Evolutionary conservation across 176 grass and related monocot genomes (phyloP), one percentile per base, ranked within the genome.

Genomic region (Phragmites australis): DNA sequence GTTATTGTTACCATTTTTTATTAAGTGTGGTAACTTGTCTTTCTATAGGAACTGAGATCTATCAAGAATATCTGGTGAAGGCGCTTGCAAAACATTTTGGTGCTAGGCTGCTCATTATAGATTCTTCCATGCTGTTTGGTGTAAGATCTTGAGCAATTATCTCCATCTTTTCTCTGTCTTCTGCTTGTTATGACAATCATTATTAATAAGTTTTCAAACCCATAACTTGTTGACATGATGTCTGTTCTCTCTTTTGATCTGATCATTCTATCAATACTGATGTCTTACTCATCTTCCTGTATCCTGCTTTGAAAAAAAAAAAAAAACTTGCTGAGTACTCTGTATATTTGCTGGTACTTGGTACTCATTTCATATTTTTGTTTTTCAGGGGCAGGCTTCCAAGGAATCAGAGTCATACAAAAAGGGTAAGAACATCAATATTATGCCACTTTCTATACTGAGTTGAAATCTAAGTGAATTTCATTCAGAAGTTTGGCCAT

Each of bases 1-100:
- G 52, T 42, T 56, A 68, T 60, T 37, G 9, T 16, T 70, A 31
- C 10, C 44, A 49, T 49, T 72, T 80, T 52, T 44, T 58, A 43
- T 46, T 64, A 82, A 88, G 32, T 32, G 2, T 1, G 0, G 15
- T 63, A 46, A 71, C 23, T 23, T 71, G 79, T 81, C 42, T 80
- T 25, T 97, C 37, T 87, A 42, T 76, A 98, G 96, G 96, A 85
- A 89, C 90, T 89, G 96, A 98, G 47, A 98, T 95, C 72, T 98
- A 91, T 85, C 92, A 95, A 90, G 92, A 98, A 58, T 93, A 89
- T 83, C 80, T 98, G 71, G 88, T 94, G 72, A 98, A 93, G 79
- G 92, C 92, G 76, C 92, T 98, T 75, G 86, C 90, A 76, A 93
- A 98, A 65, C 62, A 98, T 68, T 98, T 98, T 78, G 75, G 85